A percentile compares a stretch with the other conserved stretches of the same genome.
phyloP scores from a whole-genome alignment of 345 rosid genomes.

The Streptanthus diversifolius region DNA sequence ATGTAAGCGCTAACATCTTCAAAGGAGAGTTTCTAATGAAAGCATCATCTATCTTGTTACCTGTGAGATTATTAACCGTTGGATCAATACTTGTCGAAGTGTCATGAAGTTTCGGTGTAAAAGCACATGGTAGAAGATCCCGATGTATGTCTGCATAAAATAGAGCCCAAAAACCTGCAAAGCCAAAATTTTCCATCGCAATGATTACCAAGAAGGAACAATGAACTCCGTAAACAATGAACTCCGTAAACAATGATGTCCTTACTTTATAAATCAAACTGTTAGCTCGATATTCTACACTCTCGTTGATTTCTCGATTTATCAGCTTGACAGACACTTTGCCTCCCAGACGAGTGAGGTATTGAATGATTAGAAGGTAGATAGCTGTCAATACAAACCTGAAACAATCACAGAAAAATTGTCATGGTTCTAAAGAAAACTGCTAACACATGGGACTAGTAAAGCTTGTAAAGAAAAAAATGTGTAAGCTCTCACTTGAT shows the following conservation, averaged over 20 bases:
- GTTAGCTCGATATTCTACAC: conserved; percentile 69
- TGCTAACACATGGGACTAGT: not conserved
- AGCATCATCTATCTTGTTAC: conserved; percentile 22
- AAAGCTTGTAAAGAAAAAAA: not conserved
- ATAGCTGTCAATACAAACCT: conserved; percentile 77
- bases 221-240: not conserved
- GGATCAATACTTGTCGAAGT: conserved; percentile 78
- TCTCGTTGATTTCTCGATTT: conserved; percentile 66
- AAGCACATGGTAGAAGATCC: conserved; percentile 92
- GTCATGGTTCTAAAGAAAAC: conserved; percentile 16
- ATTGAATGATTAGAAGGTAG: conserved; percentile 79
- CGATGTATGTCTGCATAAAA: conserved; percentile 94
- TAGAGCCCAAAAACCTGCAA: conserved; percentile 92
- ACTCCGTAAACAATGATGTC: conserved; percentile 7
- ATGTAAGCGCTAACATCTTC: not conserved
- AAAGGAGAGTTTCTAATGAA: not conserved
- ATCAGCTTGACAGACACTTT: conserved; percentile 77
- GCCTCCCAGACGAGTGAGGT: conserved; percentile 75
- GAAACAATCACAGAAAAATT: conserved; percentile 37
- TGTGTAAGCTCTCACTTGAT: conserved; percentile 51
- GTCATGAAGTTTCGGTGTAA: conserved; percentile 75
- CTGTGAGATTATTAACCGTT: conserved; percentile 71
- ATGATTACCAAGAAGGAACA: not conserved
- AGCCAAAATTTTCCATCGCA: not conserved
- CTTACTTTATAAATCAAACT: conserved; percentile 88